A percentile compares a stretch with the other conserved stretches of the same genome.
phyloP scores from a whole-genome alignment of 1,139 yeast genomes.

The Blastobotrys proliferans region DNA sequence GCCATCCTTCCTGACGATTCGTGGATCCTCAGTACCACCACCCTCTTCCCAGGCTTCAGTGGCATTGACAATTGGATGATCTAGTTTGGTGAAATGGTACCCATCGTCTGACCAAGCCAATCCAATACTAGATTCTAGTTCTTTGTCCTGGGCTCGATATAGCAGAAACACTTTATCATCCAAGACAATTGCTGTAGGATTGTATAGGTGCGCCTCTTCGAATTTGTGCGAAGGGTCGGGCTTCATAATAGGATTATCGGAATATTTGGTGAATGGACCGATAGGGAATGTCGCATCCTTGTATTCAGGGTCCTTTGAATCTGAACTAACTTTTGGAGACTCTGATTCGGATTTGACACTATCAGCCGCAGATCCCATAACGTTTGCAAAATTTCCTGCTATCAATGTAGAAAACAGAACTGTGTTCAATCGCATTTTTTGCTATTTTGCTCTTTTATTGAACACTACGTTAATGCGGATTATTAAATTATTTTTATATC shows the following conservation, averaged over 20 bases:
- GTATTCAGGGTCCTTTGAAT: too few species aligned
- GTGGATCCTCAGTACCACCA: slow-evolving; percentile 17
- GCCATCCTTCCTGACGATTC: slow-evolving; percentile 14
- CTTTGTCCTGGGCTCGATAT: slow-evolving; percentile 15
- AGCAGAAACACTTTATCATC: slow-evolving; percentile 16
- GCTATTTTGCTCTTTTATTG: too few species aligned
- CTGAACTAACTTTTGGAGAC: too few species aligned
- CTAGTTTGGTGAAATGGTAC: slow-evolving; percentile 13
- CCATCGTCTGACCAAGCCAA: slow-evolving; percentile 18
- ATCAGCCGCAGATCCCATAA: too few species aligned
- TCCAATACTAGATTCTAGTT: slow-evolving; percentile 10
- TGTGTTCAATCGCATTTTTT: too few species aligned
- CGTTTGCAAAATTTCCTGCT: too few species aligned
- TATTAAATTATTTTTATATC: too few species aligned
- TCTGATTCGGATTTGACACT: too few species aligned
- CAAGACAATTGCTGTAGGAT: slow-evolving; percentile 17
- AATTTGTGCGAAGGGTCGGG: slow-evolving; percentile 11
- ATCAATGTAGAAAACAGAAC: too few species aligned
- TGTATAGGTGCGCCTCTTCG: slow-evolving; percentile 15
- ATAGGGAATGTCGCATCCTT: slow-evolving; percentile 14
- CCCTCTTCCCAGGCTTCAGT: slow-evolving; percentile 13
- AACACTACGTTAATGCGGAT: too few species aligned
- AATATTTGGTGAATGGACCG: slow-evolving; percentile 14
- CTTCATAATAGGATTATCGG: slow-evolving; percentile 13
- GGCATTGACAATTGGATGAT: slow-evolving; percentile 12